Conservation (phyloP, 768 basidiomycete species). For the Tulasnella sp. region DNA sequence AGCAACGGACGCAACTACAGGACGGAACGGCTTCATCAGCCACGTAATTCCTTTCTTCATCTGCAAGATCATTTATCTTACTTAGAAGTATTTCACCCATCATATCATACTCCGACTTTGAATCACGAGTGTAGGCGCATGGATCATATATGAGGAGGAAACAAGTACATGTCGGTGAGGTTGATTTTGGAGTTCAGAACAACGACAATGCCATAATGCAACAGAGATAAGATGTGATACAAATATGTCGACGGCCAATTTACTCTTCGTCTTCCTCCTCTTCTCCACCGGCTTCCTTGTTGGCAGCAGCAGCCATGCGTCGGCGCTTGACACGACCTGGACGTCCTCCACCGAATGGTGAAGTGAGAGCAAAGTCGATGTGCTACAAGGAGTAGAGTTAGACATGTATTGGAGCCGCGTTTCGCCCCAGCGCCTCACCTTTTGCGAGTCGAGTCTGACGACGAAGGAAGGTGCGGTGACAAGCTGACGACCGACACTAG, state of each 20-base stretch:
- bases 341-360: slow-evolving; percentile 91
- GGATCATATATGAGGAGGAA: neutral
- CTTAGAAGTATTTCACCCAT: neutral
- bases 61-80: no score
- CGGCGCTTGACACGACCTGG: slow-evolving; percentile 98
- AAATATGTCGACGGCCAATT: neutral
- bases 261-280: slow-evolving; percentile 71
- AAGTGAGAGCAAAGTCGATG: slow-evolving; percentile 97
- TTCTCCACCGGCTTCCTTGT: slow-evolving; percentile 81
- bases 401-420: neutral
- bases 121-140: neutral
- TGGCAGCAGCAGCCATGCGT: slow-evolving; percentile 86
- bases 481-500: slow-evolving; percentile 93
- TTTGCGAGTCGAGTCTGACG: slow-evolving; percentile 98
- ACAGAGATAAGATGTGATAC: neutral
- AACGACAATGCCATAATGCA: neutral
- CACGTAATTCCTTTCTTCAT: neutral
- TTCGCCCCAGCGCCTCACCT: slow-evolving; percentile 31
- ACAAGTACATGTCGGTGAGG: neutral
- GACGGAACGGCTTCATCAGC: neutral
- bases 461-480: slow-evolving; percentile 99
- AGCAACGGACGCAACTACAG: neutral
- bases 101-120: neutral
- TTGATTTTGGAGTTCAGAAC: neutral
- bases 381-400: slow-evolving; percentile 33